These are phyloP conservation scores for Russula sp. DNA, from an alignment of 768 basidiomycete species.

Conservation along the genomic window DNA sequence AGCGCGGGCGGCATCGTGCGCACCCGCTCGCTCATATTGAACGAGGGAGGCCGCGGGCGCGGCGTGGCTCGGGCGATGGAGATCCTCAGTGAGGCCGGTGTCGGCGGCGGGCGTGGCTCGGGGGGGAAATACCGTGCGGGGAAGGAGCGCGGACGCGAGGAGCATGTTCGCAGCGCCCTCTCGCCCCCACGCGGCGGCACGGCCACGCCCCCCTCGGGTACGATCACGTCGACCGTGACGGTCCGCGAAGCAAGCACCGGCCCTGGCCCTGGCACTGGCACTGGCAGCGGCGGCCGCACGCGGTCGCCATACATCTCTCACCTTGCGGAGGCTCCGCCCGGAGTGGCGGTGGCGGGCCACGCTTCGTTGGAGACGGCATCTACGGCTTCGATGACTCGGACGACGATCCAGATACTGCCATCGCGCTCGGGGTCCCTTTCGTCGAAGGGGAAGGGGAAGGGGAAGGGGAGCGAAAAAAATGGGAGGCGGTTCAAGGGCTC, in stretches of 20 bases:
- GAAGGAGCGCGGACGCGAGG: constrained; percentile 6
- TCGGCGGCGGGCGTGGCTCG: background rate
- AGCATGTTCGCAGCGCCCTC: background rate
- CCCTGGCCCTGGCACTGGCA: too few species aligned
- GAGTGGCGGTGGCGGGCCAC: background rate
- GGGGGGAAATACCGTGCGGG: background rate
- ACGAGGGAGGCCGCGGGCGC: constrained; percentile 18
- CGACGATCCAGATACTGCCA: background rate
- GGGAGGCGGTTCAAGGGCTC: background rate
- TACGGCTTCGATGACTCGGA: background rate
- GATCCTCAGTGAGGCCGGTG: background rate
- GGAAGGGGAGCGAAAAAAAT: background rate
- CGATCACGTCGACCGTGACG: constrained; percentile 16
- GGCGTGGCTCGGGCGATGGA: constrained; percentile 23
- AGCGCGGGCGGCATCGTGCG: constrained; percentile 22
- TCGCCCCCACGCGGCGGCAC: background rate
- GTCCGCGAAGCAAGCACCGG: background rate
- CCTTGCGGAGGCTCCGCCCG: background rate
- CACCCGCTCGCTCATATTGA: constrained; percentile 19
- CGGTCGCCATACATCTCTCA: background rate
- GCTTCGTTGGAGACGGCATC: background rate
- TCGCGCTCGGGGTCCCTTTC: background rate
- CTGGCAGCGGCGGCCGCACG: too few species aligned
- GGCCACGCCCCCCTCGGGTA: background rate
- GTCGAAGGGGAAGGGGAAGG: background rate